Conservation (phyloP, 441 rosid genomes). For the Rhodomyrtus psidioides region DNA sequence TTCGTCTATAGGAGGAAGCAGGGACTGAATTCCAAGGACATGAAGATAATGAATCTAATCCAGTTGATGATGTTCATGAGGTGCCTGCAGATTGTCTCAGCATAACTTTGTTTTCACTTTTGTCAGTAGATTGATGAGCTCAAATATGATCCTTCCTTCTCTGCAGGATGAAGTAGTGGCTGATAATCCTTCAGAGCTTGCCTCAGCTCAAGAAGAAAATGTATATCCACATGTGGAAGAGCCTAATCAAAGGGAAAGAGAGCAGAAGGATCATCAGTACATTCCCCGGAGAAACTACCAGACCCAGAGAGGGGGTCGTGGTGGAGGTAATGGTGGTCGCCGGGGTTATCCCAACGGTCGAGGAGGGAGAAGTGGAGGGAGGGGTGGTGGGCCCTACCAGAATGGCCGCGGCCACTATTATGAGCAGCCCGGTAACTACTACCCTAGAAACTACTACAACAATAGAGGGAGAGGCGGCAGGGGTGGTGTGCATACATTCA, state of each 20-base stretch:
- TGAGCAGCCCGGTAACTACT: constrained; percentile 63
- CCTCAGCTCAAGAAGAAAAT: constrained; percentile 34
- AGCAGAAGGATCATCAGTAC: constrained; percentile 22
- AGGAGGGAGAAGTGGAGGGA: constrained; percentile 58
- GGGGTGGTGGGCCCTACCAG: constrained; percentile 65
- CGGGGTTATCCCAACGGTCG: constrained; percentile 63
- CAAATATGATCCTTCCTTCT: background rate
- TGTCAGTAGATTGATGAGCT: background rate
- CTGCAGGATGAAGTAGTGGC: constrained; percentile 45
- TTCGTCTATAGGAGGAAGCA: constrained; percentile 46
- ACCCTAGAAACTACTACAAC: constrained; percentile 56
- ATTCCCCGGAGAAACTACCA: constrained; percentile 17
- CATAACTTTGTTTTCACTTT: background rate
- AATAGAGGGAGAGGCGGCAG: constrained; percentile 63
- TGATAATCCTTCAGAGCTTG: constrained; percentile 31
- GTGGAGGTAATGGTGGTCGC: constrained; percentile 42
- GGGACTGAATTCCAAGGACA: constrained; percentile 29
- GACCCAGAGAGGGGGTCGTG: constrained; percentile 66
- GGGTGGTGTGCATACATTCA: constrained; percentile 47
- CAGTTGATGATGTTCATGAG: constrained; percentile 38
- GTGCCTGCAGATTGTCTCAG: constrained; percentile 16
- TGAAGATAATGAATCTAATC: constrained; percentile 28
- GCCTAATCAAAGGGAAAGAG: constrained; percentile 32
- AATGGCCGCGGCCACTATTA: constrained; percentile 60
- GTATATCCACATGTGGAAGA: constrained; percentile 20